Percentiles rank a stretch among this genome's conserved stretches.
phyloP scores from a whole-genome alignment of 306 rosid species.

The Castanopsis chinensis region DNA sequence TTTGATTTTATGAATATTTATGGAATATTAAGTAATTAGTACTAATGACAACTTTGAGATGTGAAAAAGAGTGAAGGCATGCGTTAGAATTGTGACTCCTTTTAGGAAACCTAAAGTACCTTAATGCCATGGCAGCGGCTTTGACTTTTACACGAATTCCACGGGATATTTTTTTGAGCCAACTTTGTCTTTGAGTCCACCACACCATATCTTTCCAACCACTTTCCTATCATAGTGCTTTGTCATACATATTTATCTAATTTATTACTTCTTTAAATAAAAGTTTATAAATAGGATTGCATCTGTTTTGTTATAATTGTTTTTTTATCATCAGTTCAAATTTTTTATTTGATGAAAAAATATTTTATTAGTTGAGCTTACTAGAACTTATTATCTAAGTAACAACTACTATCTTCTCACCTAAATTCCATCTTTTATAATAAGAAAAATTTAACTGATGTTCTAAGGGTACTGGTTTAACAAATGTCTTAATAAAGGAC shows the following conservation, averaged over 20 bases:
- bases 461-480: too few species aligned
- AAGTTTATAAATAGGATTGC: too few species aligned
- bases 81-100: constrained; percentile 52
- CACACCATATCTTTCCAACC: constrained; percentile 30
- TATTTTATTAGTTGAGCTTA: too few species aligned
- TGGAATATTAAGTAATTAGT: constrained; percentile 4
- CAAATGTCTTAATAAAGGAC: too few species aligned
- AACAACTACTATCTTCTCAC: too few species aligned
- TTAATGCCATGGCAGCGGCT: constrained; percentile 22
- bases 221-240: constrained; percentile 25
- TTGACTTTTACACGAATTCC: constrained; percentile 19
- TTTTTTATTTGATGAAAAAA: too few species aligned
- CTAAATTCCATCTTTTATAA: too few species aligned
- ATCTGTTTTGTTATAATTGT: too few species aligned
- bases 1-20: constrained; percentile 13
- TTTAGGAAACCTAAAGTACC: constrained; percentile 42
- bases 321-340: too few species aligned
- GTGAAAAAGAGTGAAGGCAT: constrained; percentile 26
- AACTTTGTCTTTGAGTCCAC: neutral
- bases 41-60: constrained; percentile 1
- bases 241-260: neutral
- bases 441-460: too few species aligned
- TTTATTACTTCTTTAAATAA: too few species aligned
- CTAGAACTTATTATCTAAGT: too few species aligned
- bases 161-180: neutral